Conservation (phyloP, 164 flowering plant species). For the Liquidambar formosana region DNA sequence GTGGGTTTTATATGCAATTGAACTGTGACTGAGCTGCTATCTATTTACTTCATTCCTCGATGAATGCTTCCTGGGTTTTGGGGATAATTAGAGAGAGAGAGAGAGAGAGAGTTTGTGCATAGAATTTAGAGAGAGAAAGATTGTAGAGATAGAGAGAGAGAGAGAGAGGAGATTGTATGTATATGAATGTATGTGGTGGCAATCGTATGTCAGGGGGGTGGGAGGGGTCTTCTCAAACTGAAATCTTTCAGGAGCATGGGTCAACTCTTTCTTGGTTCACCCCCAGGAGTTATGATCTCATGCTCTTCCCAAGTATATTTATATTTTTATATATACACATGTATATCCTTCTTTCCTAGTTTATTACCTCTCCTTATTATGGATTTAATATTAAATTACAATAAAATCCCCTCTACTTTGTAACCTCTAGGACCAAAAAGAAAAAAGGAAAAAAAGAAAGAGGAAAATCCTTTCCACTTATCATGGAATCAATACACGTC, state of each 20-base stretch:
- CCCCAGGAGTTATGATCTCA: too few relatives aligned
- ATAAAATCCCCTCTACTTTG: too few relatives aligned
- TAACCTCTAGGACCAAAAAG: too few relatives aligned
- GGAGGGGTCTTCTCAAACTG: conserved; percentile 30
- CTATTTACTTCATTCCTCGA: conserved; percentile 19
- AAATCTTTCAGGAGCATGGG: conserved; percentile 20
- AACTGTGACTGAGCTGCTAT: conserved; percentile 8
- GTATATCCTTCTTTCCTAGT: too few relatives aligned
- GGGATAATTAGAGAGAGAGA: conserved; percentile 15
- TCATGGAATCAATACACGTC: too few relatives aligned
- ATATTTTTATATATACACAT: too few relatives aligned
- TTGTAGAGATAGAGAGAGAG: conserved; percentile 13
- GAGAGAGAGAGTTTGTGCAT: conserved; percentile 13
- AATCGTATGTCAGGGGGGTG: conserved; percentile 10
- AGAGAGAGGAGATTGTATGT: background rate
- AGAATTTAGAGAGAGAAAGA: conserved; percentile 11
- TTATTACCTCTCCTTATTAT: too few relatives aligned
- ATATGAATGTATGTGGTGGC: background rate
- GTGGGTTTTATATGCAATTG: conserved; percentile 1
- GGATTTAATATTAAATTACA: too few relatives aligned
- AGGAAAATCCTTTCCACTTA: too few relatives aligned
- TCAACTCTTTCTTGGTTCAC: conserved; percentile 13
- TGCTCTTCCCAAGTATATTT: too few relatives aligned
- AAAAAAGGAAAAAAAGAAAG: too few relatives aligned
- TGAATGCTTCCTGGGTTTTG: conserved; percentile 29